Conservation (phyloP, 2,329 filamentous ascomycete species). For the Lachnellula subtilissima region DNA sequence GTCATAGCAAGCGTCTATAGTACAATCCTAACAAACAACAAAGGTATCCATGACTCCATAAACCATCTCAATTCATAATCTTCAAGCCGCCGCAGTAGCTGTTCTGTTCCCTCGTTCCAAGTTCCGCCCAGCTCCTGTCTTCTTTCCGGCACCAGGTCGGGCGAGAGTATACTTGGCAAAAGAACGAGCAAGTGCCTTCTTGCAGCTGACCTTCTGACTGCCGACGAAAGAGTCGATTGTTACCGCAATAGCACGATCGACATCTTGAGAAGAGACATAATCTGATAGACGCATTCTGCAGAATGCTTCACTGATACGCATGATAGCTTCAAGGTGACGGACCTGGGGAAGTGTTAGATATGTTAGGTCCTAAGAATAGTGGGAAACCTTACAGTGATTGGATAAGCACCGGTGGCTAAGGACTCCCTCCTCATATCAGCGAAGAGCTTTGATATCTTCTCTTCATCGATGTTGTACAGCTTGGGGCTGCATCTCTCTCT, state of each 20-base stretch:
- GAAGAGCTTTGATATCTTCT: constrained; percentile 91
- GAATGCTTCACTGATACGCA: constrained; percentile 90
- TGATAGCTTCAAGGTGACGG: constrained; percentile 95
- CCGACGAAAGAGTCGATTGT: constrained; percentile 95
- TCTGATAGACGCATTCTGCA: constrained; percentile 98
- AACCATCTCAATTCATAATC: not conserved
- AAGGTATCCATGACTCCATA: constrained; percentile 21
- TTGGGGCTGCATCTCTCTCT: constrained; percentile 85
- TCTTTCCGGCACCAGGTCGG: constrained; percentile 29
- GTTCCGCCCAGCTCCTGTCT: constrained; percentile 21
- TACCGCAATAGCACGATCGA: constrained; percentile 94
- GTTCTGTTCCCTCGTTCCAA: constrained; percentile 20
- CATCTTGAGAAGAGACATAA: constrained; percentile 84
- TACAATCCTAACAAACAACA: constrained; percentile 14
- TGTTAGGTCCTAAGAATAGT: not conserved
- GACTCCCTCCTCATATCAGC: constrained; percentile 94
- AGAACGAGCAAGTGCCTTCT: constrained; percentile 87
- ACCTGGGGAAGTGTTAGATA: constrained; percentile 52
- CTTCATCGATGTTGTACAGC: constrained; percentile 95
- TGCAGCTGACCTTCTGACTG: constrained; percentile 94
- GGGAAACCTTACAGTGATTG: constrained; percentile 78
- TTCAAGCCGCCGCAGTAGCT: constrained; percentile 24
- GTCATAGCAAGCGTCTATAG: constrained; percentile 16
- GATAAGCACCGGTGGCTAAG: constrained; percentile 90
- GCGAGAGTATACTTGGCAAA: constrained; percentile 87